Evolutionary conservation across 306 rosid species (phyloP).

Genomic region (Vicia faba): DNA sequence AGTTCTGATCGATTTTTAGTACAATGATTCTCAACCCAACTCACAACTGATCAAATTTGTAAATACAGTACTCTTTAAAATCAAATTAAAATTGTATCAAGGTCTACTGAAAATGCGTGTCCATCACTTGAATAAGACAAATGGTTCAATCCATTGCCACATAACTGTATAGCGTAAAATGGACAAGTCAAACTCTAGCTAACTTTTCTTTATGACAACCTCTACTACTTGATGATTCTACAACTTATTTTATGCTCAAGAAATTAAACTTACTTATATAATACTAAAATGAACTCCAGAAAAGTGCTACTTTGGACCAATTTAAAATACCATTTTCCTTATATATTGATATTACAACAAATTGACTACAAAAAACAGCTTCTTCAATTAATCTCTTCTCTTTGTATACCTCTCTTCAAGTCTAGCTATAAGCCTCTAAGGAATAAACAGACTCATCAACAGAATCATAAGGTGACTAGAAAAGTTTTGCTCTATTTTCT

Average conservation of each 20-base stretch:
- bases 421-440: constrained; percentile 19
- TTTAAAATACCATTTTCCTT: constrained; percentile 20
- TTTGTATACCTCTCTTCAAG: constrained; percentile 5
- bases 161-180: constrained; percentile 35
- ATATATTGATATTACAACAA: constrained; percentile 1
- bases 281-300: constrained; percentile 39
- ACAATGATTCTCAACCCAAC: too few species aligned
- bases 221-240: constrained; percentile 48
- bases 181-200: constrained; percentile 50
- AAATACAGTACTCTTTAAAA: too few species aligned
- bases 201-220: constrained; percentile 41
- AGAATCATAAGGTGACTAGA: constrained; percentile 1
- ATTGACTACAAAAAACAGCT: constrained; percentile 7
- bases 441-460: neutral
- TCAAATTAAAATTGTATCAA: too few species aligned
- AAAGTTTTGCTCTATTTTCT: constrained; percentile 3
- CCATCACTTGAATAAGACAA: constrained; percentile 36
- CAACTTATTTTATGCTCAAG: constrained; percentile 44
- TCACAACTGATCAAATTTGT: too few species aligned
- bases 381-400: constrained; percentile 18
- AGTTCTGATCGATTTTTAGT: too few species aligned
- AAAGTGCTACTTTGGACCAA: constrained; percentile 50
- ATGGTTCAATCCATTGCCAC: constrained; percentile 34
- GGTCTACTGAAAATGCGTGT: neutral
- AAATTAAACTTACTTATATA: constrained; percentile 33